Evolutionary conservation across 2,329 filamentous ascomycete genomes (phyloP), one percentile per base, ranked within the genome.

Genomic region (Zymoseptoria crescenta): DNA sequence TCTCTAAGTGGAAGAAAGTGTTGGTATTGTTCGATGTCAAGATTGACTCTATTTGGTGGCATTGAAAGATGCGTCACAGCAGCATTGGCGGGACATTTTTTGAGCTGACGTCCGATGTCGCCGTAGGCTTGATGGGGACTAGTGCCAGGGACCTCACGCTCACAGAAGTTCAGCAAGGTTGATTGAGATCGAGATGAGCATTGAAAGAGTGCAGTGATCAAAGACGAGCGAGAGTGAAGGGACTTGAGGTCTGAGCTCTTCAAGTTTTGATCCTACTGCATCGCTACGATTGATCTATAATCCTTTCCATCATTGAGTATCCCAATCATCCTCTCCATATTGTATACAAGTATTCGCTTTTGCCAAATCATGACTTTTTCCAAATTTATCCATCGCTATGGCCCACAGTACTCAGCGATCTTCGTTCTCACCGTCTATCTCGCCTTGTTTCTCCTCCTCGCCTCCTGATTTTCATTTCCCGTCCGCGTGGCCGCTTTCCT

Each of bases 381-480:
- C 35, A 24, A 4, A 4, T 24, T 4, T 4, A 24, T 24, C 24
- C 4, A 24, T 24, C 24, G 24, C 24, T 24, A 24, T 24, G 24
- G 16, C 35, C 35, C 35, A 16, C 13, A n/a, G 7, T 45, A 45
- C 35, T 45, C 16, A 16, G 4, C 35, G 4, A 24, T 24, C 13
- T 45, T 13, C 7, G 2, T 6, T 27, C 16, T 6, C 51, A 19
- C 10, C 51, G 8, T 29, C 51, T 52, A 52, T 24, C 29, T 52
- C 21, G 21, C 24, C 29, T 29, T 29, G 16, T 67, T 72, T 54
- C 72, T 64, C 64, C 70, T 79, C 64, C 75, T 72, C 16, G 74
- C 69, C 65, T 80, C 78, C 29, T 73, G 75, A 58, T 79, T 78
- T 28, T 74, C 72, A 58, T 79, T 80, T 28, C 69, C 56, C 1